These are phyloP conservation scores for Paraconiothyrium brasiliense DNA, from an alignment of 2,329 filamentous ascomycete species.

Conservation along the genomic window DNA sequence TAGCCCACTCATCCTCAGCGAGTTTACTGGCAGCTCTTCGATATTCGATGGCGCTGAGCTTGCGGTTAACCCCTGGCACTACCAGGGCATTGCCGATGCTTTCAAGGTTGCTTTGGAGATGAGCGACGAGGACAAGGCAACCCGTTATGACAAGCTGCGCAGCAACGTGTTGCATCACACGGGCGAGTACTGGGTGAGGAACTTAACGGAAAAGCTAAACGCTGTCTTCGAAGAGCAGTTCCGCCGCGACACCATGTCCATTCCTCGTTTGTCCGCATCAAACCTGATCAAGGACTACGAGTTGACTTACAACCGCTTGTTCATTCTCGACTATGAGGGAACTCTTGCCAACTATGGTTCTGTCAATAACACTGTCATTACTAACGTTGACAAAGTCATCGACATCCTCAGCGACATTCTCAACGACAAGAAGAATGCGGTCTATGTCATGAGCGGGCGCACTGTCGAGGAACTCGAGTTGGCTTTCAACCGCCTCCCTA, in stretches of 20 bases:
- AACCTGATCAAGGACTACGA: constrained; percentile 73
- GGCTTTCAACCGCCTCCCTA: constrained; percentile 83
- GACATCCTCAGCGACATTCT: constrained; percentile 84
- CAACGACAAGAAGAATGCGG: constrained; percentile 79
- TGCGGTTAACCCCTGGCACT: constrained; percentile 95
- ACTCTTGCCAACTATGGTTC: constrained; percentile 89
- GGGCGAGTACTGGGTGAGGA: constrained; percentile 84
- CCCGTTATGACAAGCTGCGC: constrained; percentile 78
- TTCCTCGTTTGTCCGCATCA: constrained; percentile 81
- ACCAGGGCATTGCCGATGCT: constrained; percentile 84
- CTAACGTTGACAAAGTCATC: constrained; percentile 85
- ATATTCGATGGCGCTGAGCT: constrained; percentile 84
- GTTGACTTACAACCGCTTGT: constrained; percentile 73
- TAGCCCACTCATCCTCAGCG: constrained; percentile 88
- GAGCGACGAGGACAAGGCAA: constrained; percentile 74
- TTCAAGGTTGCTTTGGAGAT: constrained; percentile 87
- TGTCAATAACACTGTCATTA: constrained; percentile 82
- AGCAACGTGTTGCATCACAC: constrained; percentile 81
- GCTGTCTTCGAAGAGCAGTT: constrained; percentile 85
- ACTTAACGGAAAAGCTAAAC: constrained; percentile 75
- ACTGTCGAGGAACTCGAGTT: constrained; percentile 88
- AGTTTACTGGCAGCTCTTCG: constrained; percentile 92
- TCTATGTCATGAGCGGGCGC: constrained; percentile 93
- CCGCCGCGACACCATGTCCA: constrained; percentile 82
- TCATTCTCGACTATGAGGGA: constrained; percentile 93